Evolutionary conservation across 1,284 basidiomycete species (phyloP), one percentile per base, ranked within the genome.

Genomic region (Leccinum variabile): DNA sequence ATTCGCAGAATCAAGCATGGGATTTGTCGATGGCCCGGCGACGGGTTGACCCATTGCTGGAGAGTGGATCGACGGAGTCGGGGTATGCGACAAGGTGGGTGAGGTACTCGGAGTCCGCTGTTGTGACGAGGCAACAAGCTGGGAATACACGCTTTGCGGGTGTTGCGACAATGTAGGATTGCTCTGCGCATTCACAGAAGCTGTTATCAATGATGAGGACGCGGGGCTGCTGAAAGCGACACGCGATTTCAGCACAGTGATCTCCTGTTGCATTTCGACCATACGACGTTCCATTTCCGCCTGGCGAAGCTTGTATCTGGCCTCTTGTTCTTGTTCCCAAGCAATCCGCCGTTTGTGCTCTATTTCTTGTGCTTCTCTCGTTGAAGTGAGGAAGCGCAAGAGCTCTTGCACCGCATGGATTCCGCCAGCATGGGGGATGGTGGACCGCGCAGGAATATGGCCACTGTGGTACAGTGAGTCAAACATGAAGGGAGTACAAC

Each of bases 321-420:
- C 79, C 72, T 90, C 89, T 65, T 88, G 86, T 59, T 88, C 85
- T 65, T 81, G 78, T 68, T 90, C 89, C 89, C 89, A 91, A 50
- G 78, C 80, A 11, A 81, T 57, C 58, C 88, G 78, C 22, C 89
- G 80, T 65, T 78, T 80, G 53, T 79, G 76, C 67, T 91, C 89
- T 25, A 76, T 78, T 57, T 87, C 85, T 46, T 85, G 83, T 0
- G 83, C 82, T 44, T 86, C 82, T 65, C 79, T 81, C 5, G 83
- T 84, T 0, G 81, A 78, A 18, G 79, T 73, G 5, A 88, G 73
- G 54, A 84, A 78, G 18, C 83, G 81, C 60, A 86, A 70, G 33
- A 90, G 77, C 65, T 89, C 84, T 18, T 86, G 81, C 0, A 89
- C 77, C 7, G 83, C 78, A 65, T 81, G 77, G 13, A 80, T 68